Base-by-base conservation (phyloP, 1,139 yeast species). In the Diutina siamensis region DNA sequence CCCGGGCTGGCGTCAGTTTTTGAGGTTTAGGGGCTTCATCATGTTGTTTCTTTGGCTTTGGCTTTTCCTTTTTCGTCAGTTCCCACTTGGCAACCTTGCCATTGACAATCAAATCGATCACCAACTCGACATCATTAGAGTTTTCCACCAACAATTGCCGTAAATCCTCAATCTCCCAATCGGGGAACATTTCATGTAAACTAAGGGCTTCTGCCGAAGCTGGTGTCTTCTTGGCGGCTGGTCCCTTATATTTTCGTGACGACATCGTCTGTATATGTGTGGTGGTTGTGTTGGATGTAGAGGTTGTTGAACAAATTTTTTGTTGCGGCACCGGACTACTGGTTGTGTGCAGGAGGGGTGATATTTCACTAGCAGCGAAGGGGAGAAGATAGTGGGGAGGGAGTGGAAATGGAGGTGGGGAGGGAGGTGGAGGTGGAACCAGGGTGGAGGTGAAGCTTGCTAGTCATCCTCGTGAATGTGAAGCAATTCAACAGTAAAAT, bases 161-260 rank as follows among this genome's bases (percentile, higher is more conserved):
- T 61, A 92, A 78, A 61, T 92, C 98, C 42, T 85, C 95, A 46
- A 76, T 71, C 48, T 86, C 78, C 98, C 98, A 92, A 60, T 86
- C 96, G 40, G 97, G 95, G 68, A 92, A 89, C 72, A 92, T 72
- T 62, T 92, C 97, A 48, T 73, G 66, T 57, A 92, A 75, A 15
- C 42, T 25, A 20, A 15, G 9, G 5, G 33, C 42, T 38, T 38
- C 42, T 5, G 42, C 13, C 20, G 28, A 25, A 22, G 28, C 32
- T 2, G 42, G 31, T 25, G 42, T 15, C 31, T 25, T 38, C 32
- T 38, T 38, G 21, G 32, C 21, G 17, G 42, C 42, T n/a, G 17
- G n/a, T 20, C 42, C 42, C 28, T 38, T 38, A 10, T 25, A 25
- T 25, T 38, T 38, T 22, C 42, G 42, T 17, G 42, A 38, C 28